phyloP scores from a whole-genome alignment of 148 eudicot genomes.

The Arctostaphylos glauca region DNA sequence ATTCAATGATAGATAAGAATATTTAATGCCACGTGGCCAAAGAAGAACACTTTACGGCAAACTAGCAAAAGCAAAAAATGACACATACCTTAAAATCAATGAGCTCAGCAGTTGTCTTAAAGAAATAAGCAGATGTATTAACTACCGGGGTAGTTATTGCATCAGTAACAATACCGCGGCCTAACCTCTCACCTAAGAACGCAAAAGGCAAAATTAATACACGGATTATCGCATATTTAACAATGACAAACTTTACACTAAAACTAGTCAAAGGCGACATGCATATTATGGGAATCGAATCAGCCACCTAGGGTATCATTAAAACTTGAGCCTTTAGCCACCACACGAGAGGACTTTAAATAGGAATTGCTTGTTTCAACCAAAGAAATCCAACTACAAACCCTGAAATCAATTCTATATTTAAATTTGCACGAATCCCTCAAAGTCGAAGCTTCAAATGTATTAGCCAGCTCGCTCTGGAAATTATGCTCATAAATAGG shows the following conservation, averaged over 20 bases:
- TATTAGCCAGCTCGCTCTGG: not conserved
- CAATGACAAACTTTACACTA: not conserved
- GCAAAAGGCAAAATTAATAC: not conserved
- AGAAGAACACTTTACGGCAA: not conserved
- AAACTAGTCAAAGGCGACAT: not conserved
- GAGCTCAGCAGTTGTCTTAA: slow-evolving; percentile 76
- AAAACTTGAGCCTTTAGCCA: not conserved
- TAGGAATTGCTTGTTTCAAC: not conserved
- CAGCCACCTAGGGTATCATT: not conserved
- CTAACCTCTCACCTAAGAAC: slow-evolving; percentile 73
- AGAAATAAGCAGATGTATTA: slow-evolving; percentile 87
- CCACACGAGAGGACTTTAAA: not conserved
- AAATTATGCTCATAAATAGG: not conserved
- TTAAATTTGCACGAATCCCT: not conserved
- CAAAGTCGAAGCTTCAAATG: not conserved
- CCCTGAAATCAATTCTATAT: not conserved
- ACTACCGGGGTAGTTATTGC: slow-evolving; percentile 88
- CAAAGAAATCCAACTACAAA: not conserved
- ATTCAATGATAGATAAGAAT: too few species aligned
- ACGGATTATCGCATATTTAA: not conserved
- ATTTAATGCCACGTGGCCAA: too few species aligned
- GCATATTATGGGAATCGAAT: not conserved
- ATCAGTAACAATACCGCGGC: slow-evolving; percentile 77
- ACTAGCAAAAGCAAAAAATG: not conserved
- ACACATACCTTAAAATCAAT: slow-evolving; percentile 78